Base-by-base conservation (phyloP, 345 rosid species). In the Mangifera indica region DNA sequence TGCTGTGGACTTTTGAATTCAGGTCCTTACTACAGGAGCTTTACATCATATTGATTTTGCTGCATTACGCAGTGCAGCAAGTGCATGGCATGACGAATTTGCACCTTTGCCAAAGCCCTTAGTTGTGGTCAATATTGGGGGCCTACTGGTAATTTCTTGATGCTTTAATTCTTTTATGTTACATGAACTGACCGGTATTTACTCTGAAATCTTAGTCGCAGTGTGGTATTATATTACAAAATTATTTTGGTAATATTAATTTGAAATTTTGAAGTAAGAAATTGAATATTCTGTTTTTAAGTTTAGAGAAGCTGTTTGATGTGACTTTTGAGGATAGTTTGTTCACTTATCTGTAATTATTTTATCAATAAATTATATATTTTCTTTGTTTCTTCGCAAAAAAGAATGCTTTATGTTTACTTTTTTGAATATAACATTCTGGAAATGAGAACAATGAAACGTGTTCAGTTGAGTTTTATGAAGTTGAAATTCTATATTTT, bases 51-150 rank as follows among this genome's bases (percentile, higher is more conserved):
- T 93, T 37, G 99, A 92, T 83, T 84, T 87, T 78, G 83, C 98
- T 59, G 84, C 90, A 9, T 91, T 95, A 44, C 96, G 98, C 58
- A 86, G 71, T 84, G 88, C 98, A 66, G 99, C 99, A 69, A 85
- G 85, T 76, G 83, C 79, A 29, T 95, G 98, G 98, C 95, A 91
- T 73, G 93, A 92, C 69, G 97, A 91, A 74, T 87, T 95, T 83
- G 97, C 99, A 61, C 83, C 87, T 72, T 82, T 91, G 74, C 93
- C 93, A 55, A 95, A 92, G 79, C 99, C 99, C 60, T 78, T 95
- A 66, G 84, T 95, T 58, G 97, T 89, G 84, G 96, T 95, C 79
- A 92, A 88, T 81, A 70, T 95, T 53, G 99, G 99, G 88, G 98
- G 81, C 96, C 99, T 73, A 84, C 90, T 78, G 54, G 99, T 95